Conservation (phyloP, 2,329 filamentous ascomycete genomes). For the Fusarium circinatum region DNA sequence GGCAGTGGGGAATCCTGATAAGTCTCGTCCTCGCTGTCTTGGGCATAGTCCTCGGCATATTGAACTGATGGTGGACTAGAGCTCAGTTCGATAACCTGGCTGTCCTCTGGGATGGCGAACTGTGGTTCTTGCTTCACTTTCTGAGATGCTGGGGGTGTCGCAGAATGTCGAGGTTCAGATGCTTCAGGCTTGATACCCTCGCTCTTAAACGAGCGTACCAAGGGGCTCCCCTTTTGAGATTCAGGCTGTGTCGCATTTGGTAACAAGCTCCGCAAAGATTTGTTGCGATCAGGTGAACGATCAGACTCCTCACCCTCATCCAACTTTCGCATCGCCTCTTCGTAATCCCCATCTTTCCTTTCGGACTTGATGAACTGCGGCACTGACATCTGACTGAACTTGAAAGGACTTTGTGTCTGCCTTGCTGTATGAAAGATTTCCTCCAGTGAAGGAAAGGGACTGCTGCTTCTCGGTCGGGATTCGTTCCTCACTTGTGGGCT, state of each 20-base stretch:
- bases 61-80: constrained; percentile 42
- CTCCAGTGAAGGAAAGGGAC: constrained; percentile 49
- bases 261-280: constrained; percentile 45
- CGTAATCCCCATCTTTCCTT: constrained; percentile 51
- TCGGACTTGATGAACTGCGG: constrained; percentile 42
- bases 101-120: constrained; percentile 45
- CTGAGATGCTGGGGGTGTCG: constrained; percentile 25
- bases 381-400: constrained; percentile 42
- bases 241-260: constrained; percentile 48
- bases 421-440: constrained; percentile 56
- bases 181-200: not conserved
- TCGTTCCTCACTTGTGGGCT: constrained; percentile 25
- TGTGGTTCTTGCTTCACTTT: constrained; percentile 30
- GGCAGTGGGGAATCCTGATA: constrained; percentile 34
- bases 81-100: constrained; percentile 47
- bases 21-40: constrained; percentile 38
- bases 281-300: constrained; percentile 38
- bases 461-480: constrained; percentile 45
- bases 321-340: constrained; percentile 56
- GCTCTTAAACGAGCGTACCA: constrained; percentile 6
- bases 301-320: constrained; percentile 50
- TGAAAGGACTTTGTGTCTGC: constrained; percentile 50
- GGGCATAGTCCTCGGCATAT: constrained; percentile 34
- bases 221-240: not conserved
- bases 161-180: not conserved